Conservation (phyloP, 108 stramenopile genomes). For the Tribonema minus region DNA sequence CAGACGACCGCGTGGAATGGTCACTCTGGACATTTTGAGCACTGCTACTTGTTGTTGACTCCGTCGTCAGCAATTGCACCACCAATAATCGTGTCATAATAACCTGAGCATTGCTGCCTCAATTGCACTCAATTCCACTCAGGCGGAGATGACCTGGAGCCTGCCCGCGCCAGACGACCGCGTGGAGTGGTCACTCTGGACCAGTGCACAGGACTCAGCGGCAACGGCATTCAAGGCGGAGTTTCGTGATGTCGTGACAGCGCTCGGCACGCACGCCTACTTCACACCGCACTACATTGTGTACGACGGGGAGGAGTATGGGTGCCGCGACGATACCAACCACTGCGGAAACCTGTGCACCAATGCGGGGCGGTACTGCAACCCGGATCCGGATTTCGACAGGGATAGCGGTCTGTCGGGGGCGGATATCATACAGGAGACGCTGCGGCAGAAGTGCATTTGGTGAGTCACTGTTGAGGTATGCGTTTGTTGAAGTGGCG, state of each 20-base stretch:
- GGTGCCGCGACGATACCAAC: constrained; percentile 59
- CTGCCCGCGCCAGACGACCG: constrained; percentile 76
- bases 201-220: constrained; percentile 67
- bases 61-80: too few species aligned
- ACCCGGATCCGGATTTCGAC: constrained; percentile 81
- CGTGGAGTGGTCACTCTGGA: constrained; percentile 88
- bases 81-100: too few species aligned
- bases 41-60: too few species aligned
- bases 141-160: constrained; percentile 79
- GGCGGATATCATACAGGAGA: constrained; percentile 76
- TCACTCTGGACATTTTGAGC: constrained; percentile 87
- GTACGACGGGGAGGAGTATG: constrained; percentile 71
- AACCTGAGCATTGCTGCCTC: too few species aligned
- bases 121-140: too few species aligned
- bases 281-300: constrained; percentile 77
- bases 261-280: constrained; percentile 68
- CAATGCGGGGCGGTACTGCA: constrained; percentile 85
- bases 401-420: constrained; percentile 69
- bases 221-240: constrained; percentile 60
- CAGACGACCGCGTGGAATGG: constrained; percentile 83
- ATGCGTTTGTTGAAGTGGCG: constrained; percentile 9
- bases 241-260: constrained; percentile 65
- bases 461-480: constrained; percentile 54
- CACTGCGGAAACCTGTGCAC: constrained; percentile 84
- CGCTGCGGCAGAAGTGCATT: constrained; percentile 74